Percentiles rank a stretch among this genome's conserved stretches.
These are phyloP conservation scores for Penicillium nordicum DNA, from an alignment of 2,329 filamentous ascomycete species.

Conservation along the genomic window DNA sequence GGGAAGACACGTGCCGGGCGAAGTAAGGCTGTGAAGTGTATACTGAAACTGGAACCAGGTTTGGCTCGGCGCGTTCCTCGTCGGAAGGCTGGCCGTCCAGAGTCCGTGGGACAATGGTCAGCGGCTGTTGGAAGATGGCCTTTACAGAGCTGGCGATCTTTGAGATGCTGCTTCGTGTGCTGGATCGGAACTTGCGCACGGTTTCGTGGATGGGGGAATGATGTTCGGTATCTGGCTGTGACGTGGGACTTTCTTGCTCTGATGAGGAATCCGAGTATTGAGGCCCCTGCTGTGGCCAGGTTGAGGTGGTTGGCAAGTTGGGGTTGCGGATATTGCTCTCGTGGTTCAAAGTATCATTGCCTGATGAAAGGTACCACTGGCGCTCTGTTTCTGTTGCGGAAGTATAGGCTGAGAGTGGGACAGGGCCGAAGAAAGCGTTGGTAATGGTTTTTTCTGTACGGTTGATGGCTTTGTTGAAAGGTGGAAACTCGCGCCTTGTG, in stretches of 20 bases:
- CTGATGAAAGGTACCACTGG: not conserved
- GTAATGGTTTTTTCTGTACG: conserved; percentile 24
- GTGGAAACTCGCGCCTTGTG: conserved; percentile 9
- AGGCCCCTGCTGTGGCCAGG: not conserved
- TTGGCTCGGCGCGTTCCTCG: not conserved
- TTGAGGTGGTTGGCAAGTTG: not conserved
- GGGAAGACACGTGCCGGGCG: not conserved
- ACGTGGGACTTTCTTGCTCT: not conserved
- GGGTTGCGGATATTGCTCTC: not conserved
- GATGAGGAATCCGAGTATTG: not conserved
- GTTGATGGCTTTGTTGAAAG: conserved; percentile 18
- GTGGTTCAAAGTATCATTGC: conserved; percentile 1
- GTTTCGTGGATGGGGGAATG: conserved; percentile 9
- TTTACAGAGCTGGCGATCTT: not conserved
- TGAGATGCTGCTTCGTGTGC: conserved; percentile 1
- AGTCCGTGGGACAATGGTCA: not conserved
- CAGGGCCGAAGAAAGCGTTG: conserved; percentile 18
- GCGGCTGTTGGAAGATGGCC: not conserved
- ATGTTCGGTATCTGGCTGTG: not conserved
- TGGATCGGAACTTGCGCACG: conserved; percentile 4
- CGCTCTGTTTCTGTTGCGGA: conserved; percentile 11
- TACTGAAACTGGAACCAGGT: not conserved
- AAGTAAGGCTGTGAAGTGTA: not conserved
- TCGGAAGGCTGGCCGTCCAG: not conserved
- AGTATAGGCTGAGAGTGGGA: conserved; percentile 16